Evolutionary conservation across 2,329 filamentous ascomycete genomes (phyloP).

Genomic region (Pyrenophora tritici-repentis): DNA sequence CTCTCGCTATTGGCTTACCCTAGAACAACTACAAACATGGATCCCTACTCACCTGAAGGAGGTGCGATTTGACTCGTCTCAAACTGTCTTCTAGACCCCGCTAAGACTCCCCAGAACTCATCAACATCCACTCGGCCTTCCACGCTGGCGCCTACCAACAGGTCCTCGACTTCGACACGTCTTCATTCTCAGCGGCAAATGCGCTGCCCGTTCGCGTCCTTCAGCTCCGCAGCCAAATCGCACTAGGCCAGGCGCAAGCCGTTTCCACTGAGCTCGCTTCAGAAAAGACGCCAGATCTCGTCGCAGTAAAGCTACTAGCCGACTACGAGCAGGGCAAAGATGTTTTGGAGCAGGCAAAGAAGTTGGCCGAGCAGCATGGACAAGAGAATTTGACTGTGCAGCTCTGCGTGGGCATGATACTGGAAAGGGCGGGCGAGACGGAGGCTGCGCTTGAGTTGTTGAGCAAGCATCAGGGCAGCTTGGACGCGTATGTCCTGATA

Average conservation of each 20-base stretch:
- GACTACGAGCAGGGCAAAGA: slow-evolving; percentile 57
- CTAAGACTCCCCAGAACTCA: slow-evolving; percentile 58
- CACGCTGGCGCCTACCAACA: slow-evolving; percentile 81
- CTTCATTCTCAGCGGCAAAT: slow-evolving; percentile 79
- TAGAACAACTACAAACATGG: slow-evolving; percentile 38
- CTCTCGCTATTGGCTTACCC: neutral
- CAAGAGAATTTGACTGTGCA: slow-evolving; percentile 79
- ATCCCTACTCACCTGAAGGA: slow-evolving; percentile 68
- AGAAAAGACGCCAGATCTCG: slow-evolving; percentile 70
- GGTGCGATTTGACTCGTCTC: slow-evolving; percentile 48
- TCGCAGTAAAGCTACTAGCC: slow-evolving; percentile 77
- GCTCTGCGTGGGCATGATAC: slow-evolving; percentile 77
- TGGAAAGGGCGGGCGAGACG: slow-evolving; percentile 78
- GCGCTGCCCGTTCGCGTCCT: slow-evolving; percentile 76
- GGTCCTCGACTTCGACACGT: slow-evolving; percentile 83
- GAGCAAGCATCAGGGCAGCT: slow-evolving; percentile 80
- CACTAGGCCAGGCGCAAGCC: slow-evolving; percentile 75
- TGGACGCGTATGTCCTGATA: slow-evolving; percentile 64
- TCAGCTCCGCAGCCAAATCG: slow-evolving; percentile 79
- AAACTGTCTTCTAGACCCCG: slow-evolving; percentile 1
- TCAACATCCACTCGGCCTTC: slow-evolving; percentile 70
- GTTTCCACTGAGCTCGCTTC: slow-evolving; percentile 71
- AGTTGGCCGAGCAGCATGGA: slow-evolving; percentile 66
- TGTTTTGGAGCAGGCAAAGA: slow-evolving; percentile 65
- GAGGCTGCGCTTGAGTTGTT: slow-evolving; percentile 83